A percentile compares a stretch with the other conserved stretches of the same genome.
These are phyloP conservation scores for Candida stauntonica DNA, from an alignment of 805 yeast genomes.

Conservation along the genomic window DNA sequence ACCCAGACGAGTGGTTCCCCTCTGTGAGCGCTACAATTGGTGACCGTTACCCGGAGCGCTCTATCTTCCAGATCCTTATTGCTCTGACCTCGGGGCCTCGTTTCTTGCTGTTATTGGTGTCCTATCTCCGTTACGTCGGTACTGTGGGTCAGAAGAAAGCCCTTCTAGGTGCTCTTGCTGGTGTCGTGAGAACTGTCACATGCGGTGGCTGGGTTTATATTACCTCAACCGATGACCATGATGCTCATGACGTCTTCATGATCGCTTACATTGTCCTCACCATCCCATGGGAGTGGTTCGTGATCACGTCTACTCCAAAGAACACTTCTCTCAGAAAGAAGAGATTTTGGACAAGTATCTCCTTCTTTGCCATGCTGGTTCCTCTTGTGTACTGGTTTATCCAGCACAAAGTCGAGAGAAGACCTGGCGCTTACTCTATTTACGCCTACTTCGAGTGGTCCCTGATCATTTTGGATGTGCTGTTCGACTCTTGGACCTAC, in stretches of 20 bases:
- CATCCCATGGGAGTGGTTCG: constrained; percentile 80
- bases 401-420: constrained; percentile 83
- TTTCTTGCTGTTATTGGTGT: constrained; percentile 55
- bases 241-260: constrained; percentile 95
- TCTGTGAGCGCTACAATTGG: constrained; percentile 97
- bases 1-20: constrained; percentile 99
- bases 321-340: constrained; percentile 44
- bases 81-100: constrained; percentile 94
- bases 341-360: constrained; percentile 46
- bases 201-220: constrained; percentile 99
- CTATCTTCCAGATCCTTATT: constrained; percentile 84
- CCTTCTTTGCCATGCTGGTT: constrained; percentile 68
- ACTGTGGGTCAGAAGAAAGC: constrained; percentile 31
- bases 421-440: constrained; percentile 92
- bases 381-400: constrained; percentile 88
- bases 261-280: constrained; percentile 83
- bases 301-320: constrained; percentile 51
- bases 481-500: constrained; percentile 77
- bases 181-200: constrained; percentile 85
- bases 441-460: constrained; percentile 97
- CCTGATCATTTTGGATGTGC: constrained; percentile 74
- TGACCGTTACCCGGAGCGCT: constrained; percentile 93
- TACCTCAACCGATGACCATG: constrained; percentile 96
- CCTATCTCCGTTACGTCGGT: constrained; percentile 44
- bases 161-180: constrained; percentile 47